These are phyloP conservation scores for Hemileccinum rubropunctum DNA, from an alignment of 768 basidiomycete species.

Conservation along the genomic window DNA sequence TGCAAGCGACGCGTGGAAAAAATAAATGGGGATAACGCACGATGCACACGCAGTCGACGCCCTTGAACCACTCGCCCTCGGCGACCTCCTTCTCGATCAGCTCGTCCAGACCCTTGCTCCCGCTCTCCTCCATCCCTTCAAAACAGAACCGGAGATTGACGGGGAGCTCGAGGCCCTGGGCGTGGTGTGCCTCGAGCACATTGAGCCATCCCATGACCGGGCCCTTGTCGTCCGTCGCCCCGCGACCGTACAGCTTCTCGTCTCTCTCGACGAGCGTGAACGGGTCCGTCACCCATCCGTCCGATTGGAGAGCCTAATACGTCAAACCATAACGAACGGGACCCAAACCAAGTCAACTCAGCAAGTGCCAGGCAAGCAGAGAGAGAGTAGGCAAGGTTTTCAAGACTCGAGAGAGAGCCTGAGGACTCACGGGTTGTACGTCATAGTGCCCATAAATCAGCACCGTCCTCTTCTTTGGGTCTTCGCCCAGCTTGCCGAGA, in stretches of 20 bases:
- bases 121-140: conserved; percentile 97
- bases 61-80: conserved; percentile 74
- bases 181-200: conserved; percentile 78
- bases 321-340: too few species aligned
- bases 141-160: conserved; percentile 92
- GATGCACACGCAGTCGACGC: conserved; percentile 92
- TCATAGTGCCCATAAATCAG: conserved; percentile 95
- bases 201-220: conserved; percentile 88
- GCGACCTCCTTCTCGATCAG: conserved; percentile 74
- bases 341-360: neutral
- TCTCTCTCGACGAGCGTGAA: conserved; percentile 63
- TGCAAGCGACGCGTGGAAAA: neutral
- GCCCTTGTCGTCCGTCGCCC: conserved; percentile 89
- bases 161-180: conserved; percentile 66
- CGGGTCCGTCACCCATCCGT: conserved; percentile 89
- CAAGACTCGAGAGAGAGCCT: too few species aligned
- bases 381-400: too few species aligned
- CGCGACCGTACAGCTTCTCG: conserved; percentile 76
- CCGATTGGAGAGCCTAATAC: conserved; percentile 44
- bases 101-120: conserved; percentile 87
- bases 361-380: neutral
- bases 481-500: conserved; percentile 77
- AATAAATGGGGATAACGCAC: conserved; percentile 40
- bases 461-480: conserved; percentile 90
- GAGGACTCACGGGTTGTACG: conserved; percentile 79